Evolutionary conservation across 208 protist genomes (phyloP).

Genomic region (Novymonas esmeraldas): DNA sequence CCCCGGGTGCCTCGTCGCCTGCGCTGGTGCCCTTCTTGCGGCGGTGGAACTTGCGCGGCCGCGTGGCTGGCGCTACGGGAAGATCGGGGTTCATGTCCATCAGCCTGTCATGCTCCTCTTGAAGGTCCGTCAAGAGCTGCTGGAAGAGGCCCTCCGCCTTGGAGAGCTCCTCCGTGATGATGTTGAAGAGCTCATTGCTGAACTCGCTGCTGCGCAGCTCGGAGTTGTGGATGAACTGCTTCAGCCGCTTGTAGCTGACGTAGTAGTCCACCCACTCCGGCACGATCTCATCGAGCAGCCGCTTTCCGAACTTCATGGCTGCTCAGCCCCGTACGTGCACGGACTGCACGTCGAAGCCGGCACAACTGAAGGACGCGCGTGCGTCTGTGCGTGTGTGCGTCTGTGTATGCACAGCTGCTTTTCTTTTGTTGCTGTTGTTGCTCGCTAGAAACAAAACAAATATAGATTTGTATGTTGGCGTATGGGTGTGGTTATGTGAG

Average conservation of each 20-base stretch:
- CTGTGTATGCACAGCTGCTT: not conserved
- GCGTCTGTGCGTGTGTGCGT: not conserved
- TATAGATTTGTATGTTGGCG: no score
- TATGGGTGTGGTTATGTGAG: no score
- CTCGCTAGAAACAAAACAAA: no score
- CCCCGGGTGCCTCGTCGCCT: slow-evolving; percentile 24
- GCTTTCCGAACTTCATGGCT: slow-evolving; percentile 92
- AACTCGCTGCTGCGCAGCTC: slow-evolving; percentile 77
- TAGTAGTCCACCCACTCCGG: slow-evolving; percentile 86
- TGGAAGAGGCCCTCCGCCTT: slow-evolving; percentile 76
- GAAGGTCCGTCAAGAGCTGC: slow-evolving; percentile 78
- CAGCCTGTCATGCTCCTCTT: slow-evolving; percentile 67
- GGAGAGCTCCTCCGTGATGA: slow-evolving; percentile 72
- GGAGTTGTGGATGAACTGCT: slow-evolving; percentile 80
- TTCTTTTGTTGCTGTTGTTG: no score
- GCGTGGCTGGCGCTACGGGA: slow-evolving; percentile 32
- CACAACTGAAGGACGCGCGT: no score
- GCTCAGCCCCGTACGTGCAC: not conserved
- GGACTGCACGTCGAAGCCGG: no score
- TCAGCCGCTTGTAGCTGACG: slow-evolving; percentile 89
- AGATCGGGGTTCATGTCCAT: slow-evolving; percentile 66
- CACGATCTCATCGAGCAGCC: slow-evolving; percentile 82
- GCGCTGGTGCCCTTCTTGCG: slow-evolving; percentile 31
- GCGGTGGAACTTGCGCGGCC: slow-evolving; percentile 58
- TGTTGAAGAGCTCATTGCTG: slow-evolving; percentile 72